Evolutionary conservation across 2,329 filamentous ascomycete genomes (phyloP), one percentile per base, ranked within the genome.

Genomic region (Mariannaea elegans): DNA sequence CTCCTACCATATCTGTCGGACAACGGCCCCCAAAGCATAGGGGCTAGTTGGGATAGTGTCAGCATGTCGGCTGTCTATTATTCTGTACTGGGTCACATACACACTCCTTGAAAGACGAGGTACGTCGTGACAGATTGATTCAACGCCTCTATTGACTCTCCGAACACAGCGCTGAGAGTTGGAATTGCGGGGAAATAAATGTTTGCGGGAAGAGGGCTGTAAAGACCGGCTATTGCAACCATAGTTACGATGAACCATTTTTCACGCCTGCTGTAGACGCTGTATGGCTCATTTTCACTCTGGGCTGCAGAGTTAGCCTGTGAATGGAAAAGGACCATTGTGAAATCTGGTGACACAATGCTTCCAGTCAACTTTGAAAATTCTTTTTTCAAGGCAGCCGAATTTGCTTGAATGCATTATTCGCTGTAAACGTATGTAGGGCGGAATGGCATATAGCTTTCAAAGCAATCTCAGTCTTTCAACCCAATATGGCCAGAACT

Each of bases 131-230:
- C 73, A 0, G 72, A 73, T 46, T 70, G 64, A 56, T 76, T 75
- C n/a, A 76, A 61, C 4, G 58, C 55, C 31, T 74, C 73, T 4
- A 69, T 67, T 1, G 72, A 73, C 46, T 64, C 50, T 5, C 66
- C 46, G 38, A 76, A 75, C n/a, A 65, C 73, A 0, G 48, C 39
- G 3, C 71, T 57, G 7, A 76, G 52, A 5, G 65, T 66, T 0
- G 72, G 73, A 3, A 76, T 70, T 3, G 72, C 72, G 1, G 73
- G 74, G 24, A 75, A 72, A 45, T 75, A 76, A 21, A 76, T 75
- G 61, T 74, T 76, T 23, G 73, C 73, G 0, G 73, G 73, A 27
- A 76, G 49, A 14, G 73, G 73, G 21, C 73, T 75, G 46, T 53
- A 48, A 6, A 63, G 53, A 7, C 61, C 61, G 16, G 61, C 57